Evolutionary conservation across 2,329 filamentous ascomycete species (phyloP).

Genomic region (Ilyonectria destructans): DNA sequence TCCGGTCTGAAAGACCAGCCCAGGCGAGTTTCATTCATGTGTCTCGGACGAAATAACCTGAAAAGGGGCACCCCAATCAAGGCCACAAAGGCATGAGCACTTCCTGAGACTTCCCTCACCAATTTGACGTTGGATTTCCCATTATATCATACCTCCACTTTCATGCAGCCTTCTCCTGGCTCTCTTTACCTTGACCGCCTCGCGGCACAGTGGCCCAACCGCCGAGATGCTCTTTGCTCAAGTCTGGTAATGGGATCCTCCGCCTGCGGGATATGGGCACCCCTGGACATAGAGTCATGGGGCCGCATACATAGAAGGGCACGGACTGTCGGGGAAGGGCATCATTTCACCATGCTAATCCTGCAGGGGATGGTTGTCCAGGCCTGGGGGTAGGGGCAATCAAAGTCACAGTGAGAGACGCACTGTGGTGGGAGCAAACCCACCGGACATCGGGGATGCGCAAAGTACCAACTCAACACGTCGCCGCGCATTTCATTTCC

Average conservation of each 20-base stretch:
- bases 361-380: constrained; percentile 46
- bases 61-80: background rate
- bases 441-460: constrained; percentile 22
- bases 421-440: constrained; percentile 34
- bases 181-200: constrained; percentile 45
- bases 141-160: constrained; percentile 32
- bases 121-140: constrained; percentile 17
- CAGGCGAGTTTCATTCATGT: constrained; percentile 13
- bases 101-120: background rate
- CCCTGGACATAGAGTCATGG: constrained; percentile 42
- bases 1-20: background rate
- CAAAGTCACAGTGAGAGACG: constrained; percentile 32
- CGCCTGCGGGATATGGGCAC: constrained; percentile 45
- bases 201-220: constrained; percentile 42
- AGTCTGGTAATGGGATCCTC: constrained; percentile 44
- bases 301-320: constrained; percentile 39
- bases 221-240: constrained; percentile 42
- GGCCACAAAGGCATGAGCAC: background rate
- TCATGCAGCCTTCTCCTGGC: constrained; percentile 44
- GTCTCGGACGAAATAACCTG: constrained; percentile 14
- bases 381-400: constrained; percentile 38
- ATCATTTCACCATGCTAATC: constrained; percentile 39
- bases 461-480: constrained; percentile 24
- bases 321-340: constrained; percentile 40
- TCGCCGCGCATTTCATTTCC: constrained; percentile 30